phyloP scores from a whole-genome alignment of 306 rosid genomes.

The Malus sylvestris region DNA sequence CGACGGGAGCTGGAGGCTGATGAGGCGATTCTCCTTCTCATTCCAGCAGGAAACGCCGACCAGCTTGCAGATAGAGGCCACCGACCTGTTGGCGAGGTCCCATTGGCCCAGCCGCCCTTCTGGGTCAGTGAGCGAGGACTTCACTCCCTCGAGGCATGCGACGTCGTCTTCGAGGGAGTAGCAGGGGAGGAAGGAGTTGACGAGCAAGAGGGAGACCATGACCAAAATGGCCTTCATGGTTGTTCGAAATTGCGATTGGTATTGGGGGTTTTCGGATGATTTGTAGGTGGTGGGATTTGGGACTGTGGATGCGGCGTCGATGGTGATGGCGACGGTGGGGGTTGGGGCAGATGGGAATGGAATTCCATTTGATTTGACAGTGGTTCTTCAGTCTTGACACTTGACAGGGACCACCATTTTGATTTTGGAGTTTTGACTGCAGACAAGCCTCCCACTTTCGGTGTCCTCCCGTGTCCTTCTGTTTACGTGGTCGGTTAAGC shows the following conservation, averaged over 20 bases:
- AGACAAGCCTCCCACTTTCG: no score
- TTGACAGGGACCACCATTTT: not conserved
- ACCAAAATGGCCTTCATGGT: conserved; percentile 17
- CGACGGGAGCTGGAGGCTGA: conserved; percentile 41
- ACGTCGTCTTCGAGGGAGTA: conserved; percentile 37
- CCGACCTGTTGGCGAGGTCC: conserved; percentile 33
- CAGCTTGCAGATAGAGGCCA: conserved; percentile 42
- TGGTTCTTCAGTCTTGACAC: no score
- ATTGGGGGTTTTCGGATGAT: not conserved
- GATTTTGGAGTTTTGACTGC: not conserved
- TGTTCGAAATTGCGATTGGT: not conserved
- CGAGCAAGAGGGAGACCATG: conserved; percentile 5
- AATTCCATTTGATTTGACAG: not conserved
- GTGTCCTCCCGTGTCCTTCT: no score
- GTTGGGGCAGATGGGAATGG: not conserved
- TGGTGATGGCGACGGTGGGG: not conserved
- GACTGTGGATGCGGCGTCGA: not conserved
- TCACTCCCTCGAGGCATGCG: conserved; percentile 38
- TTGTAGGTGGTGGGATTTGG: not conserved
- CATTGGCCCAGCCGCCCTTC: conserved; percentile 30
- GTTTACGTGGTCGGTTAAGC: rapidly evolving
- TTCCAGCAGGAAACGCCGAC: conserved; percentile 56
- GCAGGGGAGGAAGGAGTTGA: not conserved
- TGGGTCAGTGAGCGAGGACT: conserved; percentile 36
- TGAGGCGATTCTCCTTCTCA: conserved; percentile 48